A percentile compares a stretch with the other conserved stretches of the same genome.
These are phyloP conservation scores for Phlegmacium glaucopus DNA, from an alignment of 768 basidiomycete species.

Conservation along the genomic window DNA sequence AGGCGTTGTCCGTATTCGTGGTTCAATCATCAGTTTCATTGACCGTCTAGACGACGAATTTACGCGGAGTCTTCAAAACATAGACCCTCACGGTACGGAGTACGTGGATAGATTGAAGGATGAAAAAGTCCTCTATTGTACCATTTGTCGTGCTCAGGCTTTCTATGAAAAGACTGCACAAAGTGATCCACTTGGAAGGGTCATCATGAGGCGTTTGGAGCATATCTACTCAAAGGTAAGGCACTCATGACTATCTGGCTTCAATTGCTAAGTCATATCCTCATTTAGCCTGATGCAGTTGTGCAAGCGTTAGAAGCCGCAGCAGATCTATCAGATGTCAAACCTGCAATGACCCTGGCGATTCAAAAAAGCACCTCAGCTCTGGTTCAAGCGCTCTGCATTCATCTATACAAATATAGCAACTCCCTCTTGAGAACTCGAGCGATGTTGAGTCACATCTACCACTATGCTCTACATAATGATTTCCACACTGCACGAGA, in stretches of 20 bases:
- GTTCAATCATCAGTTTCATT: conserved; percentile 93
- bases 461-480: conserved; percentile 94
- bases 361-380: conserved; percentile 55
- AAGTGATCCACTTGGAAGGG: conserved; percentile 77
- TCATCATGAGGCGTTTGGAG: conserved; percentile 93
- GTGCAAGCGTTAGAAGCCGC: conserved; percentile 84
- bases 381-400: conserved; percentile 87
- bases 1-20: conserved; percentile 82
- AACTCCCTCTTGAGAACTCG: conserved; percentile 92
- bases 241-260: neutral
- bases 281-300: conserved; percentile 81
- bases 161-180: conserved; percentile 83
- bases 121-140: conserved; percentile 90
- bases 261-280: conserved; percentile 10
- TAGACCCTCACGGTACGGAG: conserved; percentile 98
- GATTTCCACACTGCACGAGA: conserved; percentile 96
- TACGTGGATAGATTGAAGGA: conserved; percentile 97
- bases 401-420: conserved; percentile 89
- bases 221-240: conserved; percentile 97
- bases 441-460: conserved; percentile 97
- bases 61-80: conserved; percentile 94
- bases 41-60: conserved; percentile 98
- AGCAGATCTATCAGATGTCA: conserved; percentile 52
- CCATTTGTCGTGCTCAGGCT: conserved; percentile 88
- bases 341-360: conserved; percentile 59